Evolutionary conservation across 345 rosid genomes (phyloP), one percentile per base, ranked within the genome.

Genomic region (Eucalyptus regnans): DNA sequence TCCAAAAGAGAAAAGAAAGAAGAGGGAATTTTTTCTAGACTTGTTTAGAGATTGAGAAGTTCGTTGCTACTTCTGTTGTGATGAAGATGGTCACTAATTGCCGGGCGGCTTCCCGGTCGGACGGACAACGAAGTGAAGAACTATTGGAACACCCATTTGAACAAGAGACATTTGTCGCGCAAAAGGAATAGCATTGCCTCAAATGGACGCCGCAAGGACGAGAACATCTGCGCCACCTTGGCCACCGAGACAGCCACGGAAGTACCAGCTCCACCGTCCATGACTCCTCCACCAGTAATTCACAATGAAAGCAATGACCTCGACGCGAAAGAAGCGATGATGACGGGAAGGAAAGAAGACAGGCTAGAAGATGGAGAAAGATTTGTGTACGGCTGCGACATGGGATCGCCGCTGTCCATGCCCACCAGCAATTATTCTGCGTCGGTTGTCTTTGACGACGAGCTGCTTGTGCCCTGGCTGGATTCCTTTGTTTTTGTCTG

Each of bases 101-200:
- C 98, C 0, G 97, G 99, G 54, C 94, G 98, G 29, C 96, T 96
- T 88, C 99, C 99, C 3, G 99, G 99, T 90, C 94, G 99, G 62
- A 97, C 98, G 14, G 99, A 97, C 86, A 97, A 97, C 49, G 99
- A 97, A 88, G 96, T 96, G 89, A 96, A 97, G 91, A 97, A 97
- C 95, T 96, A 96, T 88, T 97, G 98, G 99, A 96, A 97, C 93
- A 96, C 99, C 58, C 97, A 96, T 97, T 91, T 96, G 92, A 96
- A 93, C 94, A 96, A 94, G 94, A 94, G 83, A 76, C 48, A 76
- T 50, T 89, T 33, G 62, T 20, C 83, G 33, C 93, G 91, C 54
- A 93, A 90, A 92, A 90, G 92, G 86, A 93, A 92, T 90, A 85
- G 87, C 52, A 43, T 49, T 1, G 91, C 89, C 41, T 48, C 90